Evolutionary conservation across 805 yeast species (phyloP), one percentile per base, ranked within the genome.

Genomic region (Yamadazyma scolyti): DNA sequence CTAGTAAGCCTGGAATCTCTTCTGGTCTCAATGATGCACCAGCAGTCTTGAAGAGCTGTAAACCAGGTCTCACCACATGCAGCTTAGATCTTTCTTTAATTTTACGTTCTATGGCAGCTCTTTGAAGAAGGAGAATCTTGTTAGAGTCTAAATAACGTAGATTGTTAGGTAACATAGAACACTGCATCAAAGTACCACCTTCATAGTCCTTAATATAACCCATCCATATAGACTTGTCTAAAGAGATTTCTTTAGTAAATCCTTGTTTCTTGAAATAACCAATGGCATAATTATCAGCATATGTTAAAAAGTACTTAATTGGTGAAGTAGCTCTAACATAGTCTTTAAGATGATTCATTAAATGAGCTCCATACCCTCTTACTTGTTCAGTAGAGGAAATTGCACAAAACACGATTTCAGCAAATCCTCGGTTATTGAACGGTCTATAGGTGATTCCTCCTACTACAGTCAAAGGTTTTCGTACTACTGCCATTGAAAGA

Each of bases 181-280:
- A 93, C 62, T 93, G 97, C 97, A 93, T 90, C 39, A 93, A 65
- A 1, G 98, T 93, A 47, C 97, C 98, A 16, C 99, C 99, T 61
- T 93, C 99, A 59, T 93, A 93, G 65, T 93, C 98, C 58, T 93
- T 93, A 52, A 93, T 93, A 58, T 93, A 93, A 3, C 99, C 99
- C 93, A 87, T 86, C 99, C 99, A 93, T 20, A 80, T 71, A 30
- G 77, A 75, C 42, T 80, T 82, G 21, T 90, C 93, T 34, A 93
- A 70, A 6, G 96, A 73, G 22, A 93, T 84, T 39, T 90, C 97
- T 55, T 93, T 93, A 11, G 97, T 89, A 59, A 93, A 93, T 1
- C 99, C 99, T 60, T 93, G 99, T 52, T 93, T 93, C 50, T 90
- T 90, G 71, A 93, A 93, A 58, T 90, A 93, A 2, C 99, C 99